Base-by-base conservation (phyloP, 345 rosid species). In the Dovyalis caffra region DNA sequence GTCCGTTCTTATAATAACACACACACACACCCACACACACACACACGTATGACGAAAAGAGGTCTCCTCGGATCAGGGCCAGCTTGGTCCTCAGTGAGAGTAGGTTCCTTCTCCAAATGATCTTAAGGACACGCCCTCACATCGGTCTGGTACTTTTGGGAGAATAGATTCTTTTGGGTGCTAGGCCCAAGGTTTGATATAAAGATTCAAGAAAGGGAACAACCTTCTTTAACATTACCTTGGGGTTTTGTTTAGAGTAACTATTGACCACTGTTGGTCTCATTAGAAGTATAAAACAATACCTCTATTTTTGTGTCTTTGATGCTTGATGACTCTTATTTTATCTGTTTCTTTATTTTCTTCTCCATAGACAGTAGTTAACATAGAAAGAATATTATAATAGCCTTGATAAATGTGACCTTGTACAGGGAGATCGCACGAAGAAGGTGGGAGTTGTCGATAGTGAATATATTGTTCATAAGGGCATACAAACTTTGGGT, bases 401-500 rank as follows among this genome's bases (percentile, higher is more conserved):
- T 71, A 38, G 29, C 38, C n/a, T 32, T 63, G 21, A 26, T 20
- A n/a, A 14, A 33, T 71, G 25, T 76, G 74, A 32, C 29, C 32
- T 68, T 61, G 47, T 40, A 21, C 69, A 96, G 98, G 99, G 99
- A 66, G 97, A 96, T 70, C 90, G 98, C 15, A 85, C 97, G 5
- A 88, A 81, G 84, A 96, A 92, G 49, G 94, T 96, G 8, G 99
- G 99, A 45, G 80, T 96, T 23, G 79, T 96, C 68, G 99, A 96
- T 72, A 88, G 92, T 1, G 97, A 96, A 84, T 96, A 89, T 72
- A 81, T 96, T 57, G 82, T 93, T 79, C 99, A 96, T 81, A 83
- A 87, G 81, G 97, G 97, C 38, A 96, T 93, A 83, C 95, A 92
- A 79, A 89, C 94, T 66, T 78, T 92, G 77, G 99, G 99, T 58